Evolutionary conservation across 352 stramenopile genomes (phyloP).

Genomic region (Blastocystis sp.): DNA sequence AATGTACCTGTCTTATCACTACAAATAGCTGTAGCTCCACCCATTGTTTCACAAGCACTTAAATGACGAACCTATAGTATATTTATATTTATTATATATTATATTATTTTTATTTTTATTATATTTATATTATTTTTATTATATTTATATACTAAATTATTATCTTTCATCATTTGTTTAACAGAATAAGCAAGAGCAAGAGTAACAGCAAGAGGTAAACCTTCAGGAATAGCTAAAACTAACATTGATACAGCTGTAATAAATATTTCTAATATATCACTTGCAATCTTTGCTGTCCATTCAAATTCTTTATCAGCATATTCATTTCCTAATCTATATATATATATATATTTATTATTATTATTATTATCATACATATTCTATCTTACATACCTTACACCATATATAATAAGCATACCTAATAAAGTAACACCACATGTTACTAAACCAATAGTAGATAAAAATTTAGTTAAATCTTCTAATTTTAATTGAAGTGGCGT

Average conservation of each 20-base stretch:
- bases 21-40: conserved; percentile 74
- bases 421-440: neutral
- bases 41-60: conserved; percentile 68
- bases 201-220: conserved; percentile 79
- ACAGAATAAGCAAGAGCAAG: conserved; percentile 76
- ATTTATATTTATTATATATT: no score
- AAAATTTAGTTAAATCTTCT: conserved; percentile 53
- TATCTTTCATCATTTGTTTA: conserved; percentile 54
- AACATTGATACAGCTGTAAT: conserved; percentile 43
- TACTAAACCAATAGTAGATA: neutral
- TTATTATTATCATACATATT: neutral
- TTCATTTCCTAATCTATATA: no score
- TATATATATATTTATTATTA: neutral
- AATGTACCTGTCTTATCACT: conserved; percentile 91
- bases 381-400: neutral
- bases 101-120: no score
- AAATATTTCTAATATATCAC: neutral
- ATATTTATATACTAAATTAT: no score
- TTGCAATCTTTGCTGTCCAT: neutral
- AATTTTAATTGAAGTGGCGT: conserved; percentile 63
- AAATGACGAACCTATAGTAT: conserved; percentile 63
- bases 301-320: no score
- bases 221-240: conserved; percentile 85
- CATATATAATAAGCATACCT: neutral
- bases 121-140: no score